Base-by-base conservation (phyloP, 108 stramenopile species). In the Poteriospumella lacustris region DNA sequence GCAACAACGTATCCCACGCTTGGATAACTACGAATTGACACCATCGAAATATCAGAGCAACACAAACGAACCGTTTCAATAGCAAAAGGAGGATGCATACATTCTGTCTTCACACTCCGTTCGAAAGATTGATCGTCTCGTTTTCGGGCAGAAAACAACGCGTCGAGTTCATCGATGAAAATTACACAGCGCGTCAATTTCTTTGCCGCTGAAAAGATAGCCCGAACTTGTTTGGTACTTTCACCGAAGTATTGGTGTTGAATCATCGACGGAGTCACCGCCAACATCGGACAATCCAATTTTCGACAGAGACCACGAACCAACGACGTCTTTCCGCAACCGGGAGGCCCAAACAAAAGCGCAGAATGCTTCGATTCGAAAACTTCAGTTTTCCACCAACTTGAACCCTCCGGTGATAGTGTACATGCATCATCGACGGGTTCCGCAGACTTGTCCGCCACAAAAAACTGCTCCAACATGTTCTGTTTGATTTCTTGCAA, bases 131-230 rank as follows among this genome's bases (percentile, higher is more conserved):
- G 42, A 29, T 73, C 70, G 36, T 26, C 36, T 5, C 3, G 33
- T 34, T 9, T 34, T 3, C 60, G 15, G 41, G 24, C 3, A 42
- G 31, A 42, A 26, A 73, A 73, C 5, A 73, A 24, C 5, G 70
- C 12, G 36, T 73, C 70, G 5, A 73, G 26, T 56, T 73, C 70
- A 73, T 73, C 70, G n/a, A 73, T 28, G 36, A 73, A 73, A 9
- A 73, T 73, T 12, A 44, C 43, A 5, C 5, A 12, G 42, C 31
- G 44, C 47, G 38, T 3, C 47, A 56, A 12, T 73, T 64, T 73
- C 3, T 24, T 36, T 3, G 70, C 36, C 41, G 36, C 26, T 12
- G 70, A 12, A 73, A 73, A 73, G 26, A 73, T 42, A 73, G 70
- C 70, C 38, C 24, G 12, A 44, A 42, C 36, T 33, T 33, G 41